These are phyloP conservation scores for Inonotus hispidus DNA, from an alignment of 1,284 basidiomycete genomes.

Conservation along the genomic window DNA sequence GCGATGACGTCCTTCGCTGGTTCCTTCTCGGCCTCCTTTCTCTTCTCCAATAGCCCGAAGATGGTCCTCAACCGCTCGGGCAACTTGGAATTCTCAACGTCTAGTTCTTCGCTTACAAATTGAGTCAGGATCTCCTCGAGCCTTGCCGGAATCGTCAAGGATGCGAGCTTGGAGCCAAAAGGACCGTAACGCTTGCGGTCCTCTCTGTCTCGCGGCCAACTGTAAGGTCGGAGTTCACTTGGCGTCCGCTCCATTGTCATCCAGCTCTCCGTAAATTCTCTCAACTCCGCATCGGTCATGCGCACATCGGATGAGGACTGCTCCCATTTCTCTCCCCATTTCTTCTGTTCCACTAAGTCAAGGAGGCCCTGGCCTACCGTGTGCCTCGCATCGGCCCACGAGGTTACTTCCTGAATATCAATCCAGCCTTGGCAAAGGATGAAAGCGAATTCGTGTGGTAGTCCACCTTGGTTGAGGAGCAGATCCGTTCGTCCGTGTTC, in stretches of 20 bases:
- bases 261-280: background rate
- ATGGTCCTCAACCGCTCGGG: background rate
- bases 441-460: background rate
- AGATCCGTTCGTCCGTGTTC: background rate
- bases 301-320: background rate
- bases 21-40: no score
- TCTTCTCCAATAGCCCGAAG: background rate
- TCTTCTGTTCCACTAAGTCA: background rate
- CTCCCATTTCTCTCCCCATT: background rate
- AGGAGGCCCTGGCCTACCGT: background rate
- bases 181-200: slow-evolving; percentile 1
- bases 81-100: background rate
- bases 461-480: background rate
- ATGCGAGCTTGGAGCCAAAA: background rate
- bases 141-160: background rate
- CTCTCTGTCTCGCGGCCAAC: background rate
- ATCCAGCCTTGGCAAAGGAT: background rate
- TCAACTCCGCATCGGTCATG: background rate
- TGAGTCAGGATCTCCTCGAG: background rate
- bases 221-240: background rate
- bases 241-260: background rate
- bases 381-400: background rate
- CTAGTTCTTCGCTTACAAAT: background rate
- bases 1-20: no score
- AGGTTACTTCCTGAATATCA: background rate